Conservation (phyloP, 2,329 filamentous ascomycete genomes). For the Colletotrichum orchidophilum region DNA sequence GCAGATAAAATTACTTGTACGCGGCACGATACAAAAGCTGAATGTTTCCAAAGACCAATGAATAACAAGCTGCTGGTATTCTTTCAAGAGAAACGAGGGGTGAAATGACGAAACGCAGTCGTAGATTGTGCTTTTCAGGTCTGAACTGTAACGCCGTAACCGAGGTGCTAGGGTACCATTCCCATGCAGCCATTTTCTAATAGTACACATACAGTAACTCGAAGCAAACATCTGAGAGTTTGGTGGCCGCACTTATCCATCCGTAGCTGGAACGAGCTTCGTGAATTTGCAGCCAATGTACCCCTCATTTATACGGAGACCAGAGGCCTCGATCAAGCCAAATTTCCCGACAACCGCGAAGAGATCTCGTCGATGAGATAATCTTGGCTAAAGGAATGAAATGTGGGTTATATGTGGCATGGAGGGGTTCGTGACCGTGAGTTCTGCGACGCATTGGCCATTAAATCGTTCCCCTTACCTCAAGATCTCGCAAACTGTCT, state of each 20-base stretch:
- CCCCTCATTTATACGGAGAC: neutral
- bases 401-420: no score
- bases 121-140: constrained; percentile 1
- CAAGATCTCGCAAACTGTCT: neutral
- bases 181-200: constrained; percentile 21
- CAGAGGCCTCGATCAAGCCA: neutral
- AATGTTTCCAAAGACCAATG: neutral
- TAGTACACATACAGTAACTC: constrained; percentile 21
- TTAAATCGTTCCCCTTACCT: neutral
- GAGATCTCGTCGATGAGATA: neutral
- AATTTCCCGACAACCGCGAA: neutral
- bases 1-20: constrained; percentile 52
- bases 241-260: neutral
- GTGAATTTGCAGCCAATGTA: neutral
- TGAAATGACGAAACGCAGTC: neutral
- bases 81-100: neutral
- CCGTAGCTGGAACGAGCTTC: neutral
- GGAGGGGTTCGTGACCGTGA: neutral
- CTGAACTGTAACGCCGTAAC: constrained; percentile 26
- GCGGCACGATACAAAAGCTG: constrained; percentile 45
- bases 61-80: neutral
- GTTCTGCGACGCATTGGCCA: neutral
- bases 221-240: neutral
- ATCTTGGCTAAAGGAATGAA: neutral
- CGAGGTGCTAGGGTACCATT: neutral